phyloP scores from a whole-genome alignment of 306 rosid genomes.

The Leucaena leucocephala region DNA sequence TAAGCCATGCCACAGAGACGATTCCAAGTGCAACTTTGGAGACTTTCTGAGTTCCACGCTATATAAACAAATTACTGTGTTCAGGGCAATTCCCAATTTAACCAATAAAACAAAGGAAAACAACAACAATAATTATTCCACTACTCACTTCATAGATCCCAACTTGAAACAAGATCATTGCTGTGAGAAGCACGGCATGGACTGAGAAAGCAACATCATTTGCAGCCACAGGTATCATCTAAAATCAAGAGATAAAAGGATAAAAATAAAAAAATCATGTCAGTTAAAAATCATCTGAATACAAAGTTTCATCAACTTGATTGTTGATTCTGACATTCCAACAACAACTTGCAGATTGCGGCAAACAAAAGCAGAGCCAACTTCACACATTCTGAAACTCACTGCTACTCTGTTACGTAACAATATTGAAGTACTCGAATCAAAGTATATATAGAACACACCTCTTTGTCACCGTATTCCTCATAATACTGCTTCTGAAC shows the following conservation, averaged over 20 bases:
- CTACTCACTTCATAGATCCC: conserved; percentile 70
- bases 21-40: conserved; percentile 65
- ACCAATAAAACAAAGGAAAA: background rate
- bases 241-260: conserved; percentile 18
- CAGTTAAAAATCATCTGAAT: background rate
- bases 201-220: conserved; percentile 92
- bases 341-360: too few species aligned
- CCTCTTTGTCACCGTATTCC: conserved; percentile 73
- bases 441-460: conserved; percentile 19
- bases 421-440: too few species aligned
- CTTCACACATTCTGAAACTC: too few species aligned
- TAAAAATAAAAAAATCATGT: background rate
- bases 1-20: conserved; percentile 63
- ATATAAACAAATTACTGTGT: conserved; percentile 25
- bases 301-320: background rate
- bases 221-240: conserved; percentile 98
- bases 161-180: conserved; percentile 69
- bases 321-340: background rate
- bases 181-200: conserved; percentile 83
- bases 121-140: conserved; percentile 13
- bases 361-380: background rate
- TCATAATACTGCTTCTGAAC: conserved; percentile 76
- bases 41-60: conserved; percentile 87
- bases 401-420: too few species aligned
- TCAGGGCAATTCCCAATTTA: conserved; percentile 20